Conservation (phyloP, 2,329 filamentous ascomycete genomes). For the Talaromyces sp. region DNA sequence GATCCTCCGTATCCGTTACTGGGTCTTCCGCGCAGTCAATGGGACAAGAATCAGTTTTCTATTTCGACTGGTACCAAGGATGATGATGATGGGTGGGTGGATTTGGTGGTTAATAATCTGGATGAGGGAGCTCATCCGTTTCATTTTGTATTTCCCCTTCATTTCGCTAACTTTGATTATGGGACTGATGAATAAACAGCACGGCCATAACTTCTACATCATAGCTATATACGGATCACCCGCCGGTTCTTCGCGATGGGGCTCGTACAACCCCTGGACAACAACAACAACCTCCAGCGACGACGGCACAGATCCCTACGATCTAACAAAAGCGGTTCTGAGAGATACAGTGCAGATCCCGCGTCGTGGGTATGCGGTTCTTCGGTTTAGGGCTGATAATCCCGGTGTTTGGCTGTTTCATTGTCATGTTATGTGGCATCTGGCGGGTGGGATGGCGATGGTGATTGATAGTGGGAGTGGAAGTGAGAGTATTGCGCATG, state of each 20-base stretch:
- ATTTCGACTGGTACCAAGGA: conserved; percentile 21
- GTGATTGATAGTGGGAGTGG: conserved; percentile 30
- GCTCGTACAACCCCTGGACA: conserved; percentile 26
- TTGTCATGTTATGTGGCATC: conserved; percentile 51
- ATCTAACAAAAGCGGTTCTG: conserved; percentile 37
- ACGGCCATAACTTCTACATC: conserved; percentile 70
- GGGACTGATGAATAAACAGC: conserved; percentile 47
- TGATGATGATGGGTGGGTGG: conserved; percentile 38
- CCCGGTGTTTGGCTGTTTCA: conserved; percentile 49
- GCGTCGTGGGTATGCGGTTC: conserved; percentile 51
- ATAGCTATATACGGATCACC: conserved; percentile 24
- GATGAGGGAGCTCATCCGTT: conserved; percentile 49
- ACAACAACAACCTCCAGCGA: conserved; percentile 7
- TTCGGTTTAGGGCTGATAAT: conserved; percentile 53
- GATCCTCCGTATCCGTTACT: conserved; percentile 31
- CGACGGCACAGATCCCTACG: conserved; percentile 19
- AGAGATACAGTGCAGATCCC: conserved; percentile 52
- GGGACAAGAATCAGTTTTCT: conserved; percentile 42
- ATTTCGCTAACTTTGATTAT: neutral
- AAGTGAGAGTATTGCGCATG: conserved; percentile 3
- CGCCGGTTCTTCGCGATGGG: conserved; percentile 13
- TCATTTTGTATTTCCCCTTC: conserved; percentile 36
- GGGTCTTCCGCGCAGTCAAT: conserved; percentile 30
- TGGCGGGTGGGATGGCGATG: conserved; percentile 43
- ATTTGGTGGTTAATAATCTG: conserved; percentile 48